Evolutionary conservation across 352 stramenopile species (phyloP).

Genomic region (Salisapilia sapeloensis): DNA sequence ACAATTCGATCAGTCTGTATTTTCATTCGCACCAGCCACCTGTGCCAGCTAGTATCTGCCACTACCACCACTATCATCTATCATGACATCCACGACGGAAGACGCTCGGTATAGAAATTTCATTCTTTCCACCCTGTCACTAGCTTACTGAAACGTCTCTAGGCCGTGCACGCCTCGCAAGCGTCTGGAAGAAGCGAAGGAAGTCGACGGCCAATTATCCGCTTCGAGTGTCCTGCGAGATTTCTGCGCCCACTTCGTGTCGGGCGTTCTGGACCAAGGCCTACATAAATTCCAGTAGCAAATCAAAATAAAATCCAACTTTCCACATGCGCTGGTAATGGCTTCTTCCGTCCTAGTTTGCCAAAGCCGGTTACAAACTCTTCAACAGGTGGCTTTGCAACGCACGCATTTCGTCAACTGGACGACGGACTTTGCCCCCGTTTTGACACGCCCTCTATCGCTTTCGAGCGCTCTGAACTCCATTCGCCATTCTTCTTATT

Average conservation of each 20-base stretch:
- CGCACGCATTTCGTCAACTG: no score
- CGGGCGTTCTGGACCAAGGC: slow-evolving; percentile 15
- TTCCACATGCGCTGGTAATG: background rate
- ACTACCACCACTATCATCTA: background rate
- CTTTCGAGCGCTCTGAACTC: no score
- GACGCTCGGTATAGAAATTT: slow-evolving; percentile 5
- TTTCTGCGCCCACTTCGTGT: slow-evolving; percentile 30
- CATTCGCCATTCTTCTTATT: no score
- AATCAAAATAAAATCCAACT: background rate
- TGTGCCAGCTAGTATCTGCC: no score
- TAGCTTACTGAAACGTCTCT: background rate
- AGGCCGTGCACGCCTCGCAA: slow-evolving; percentile 51
- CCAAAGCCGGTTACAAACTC: slow-evolving; percentile 2
- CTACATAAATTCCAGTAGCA: slow-evolving; percentile 2
- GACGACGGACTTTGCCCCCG: no score
- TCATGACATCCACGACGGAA: slow-evolving; percentile 4
- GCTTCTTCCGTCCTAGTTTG: slow-evolving; percentile 1
- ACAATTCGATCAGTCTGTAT: no score
- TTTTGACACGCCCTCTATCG: no score
- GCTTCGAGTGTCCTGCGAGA: slow-evolving; percentile 8
- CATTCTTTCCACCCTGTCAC: background rate
- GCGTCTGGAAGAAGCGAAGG: slow-evolving; percentile 30
- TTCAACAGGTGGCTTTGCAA: no score
- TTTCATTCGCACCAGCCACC: no score
- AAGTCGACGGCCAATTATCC: slow-evolving; percentile 28